These are phyloP conservation scores for Cytospora piceicola DNA, from an alignment of 2,329 filamentous ascomycete genomes.

Conservation along the genomic window DNA sequence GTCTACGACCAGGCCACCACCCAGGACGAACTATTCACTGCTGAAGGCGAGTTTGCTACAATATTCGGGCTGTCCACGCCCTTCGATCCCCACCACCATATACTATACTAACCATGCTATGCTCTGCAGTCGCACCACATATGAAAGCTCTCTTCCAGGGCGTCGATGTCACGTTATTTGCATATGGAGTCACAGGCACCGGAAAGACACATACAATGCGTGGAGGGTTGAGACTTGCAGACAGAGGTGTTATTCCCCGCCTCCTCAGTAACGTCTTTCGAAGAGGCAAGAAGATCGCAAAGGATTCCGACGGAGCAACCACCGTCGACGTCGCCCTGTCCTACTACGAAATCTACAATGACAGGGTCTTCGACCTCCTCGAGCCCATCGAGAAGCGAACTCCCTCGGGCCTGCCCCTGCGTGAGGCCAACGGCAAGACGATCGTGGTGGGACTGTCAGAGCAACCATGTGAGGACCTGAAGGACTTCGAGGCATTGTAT, in stretches of 20 bases:
- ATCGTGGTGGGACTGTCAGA: constrained; percentile 86
- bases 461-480: constrained; percentile 78
- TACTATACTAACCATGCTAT: constrained; percentile 31
- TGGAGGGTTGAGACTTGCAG: constrained; percentile 81
- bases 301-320: constrained; percentile 73
- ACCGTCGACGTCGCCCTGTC: constrained; percentile 76
- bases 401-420: constrained; percentile 75
- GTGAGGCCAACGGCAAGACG: constrained; percentile 86
- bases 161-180: constrained; percentile 86
- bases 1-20: constrained; percentile 82
- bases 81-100: neutral
- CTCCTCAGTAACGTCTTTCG: constrained; percentile 85
- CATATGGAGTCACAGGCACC: constrained; percentile 90
- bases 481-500: constrained; percentile 88
- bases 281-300: constrained; percentile 80
- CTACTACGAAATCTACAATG: constrained; percentile 97
- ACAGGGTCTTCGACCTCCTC: constrained; percentile 91
- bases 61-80: neutral
- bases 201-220: constrained; percentile 98
- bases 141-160: constrained; percentile 91
- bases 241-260: constrained; percentile 85
- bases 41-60: constrained; percentile 69
- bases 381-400: constrained; percentile 87
- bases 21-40: constrained; percentile 86
- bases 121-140: constrained; percentile 74